Evolutionary conservation across 1,139 yeast genomes (phyloP), one percentile per base, ranked within the genome.

Genomic region (Hansenula lynferdii): DNA sequence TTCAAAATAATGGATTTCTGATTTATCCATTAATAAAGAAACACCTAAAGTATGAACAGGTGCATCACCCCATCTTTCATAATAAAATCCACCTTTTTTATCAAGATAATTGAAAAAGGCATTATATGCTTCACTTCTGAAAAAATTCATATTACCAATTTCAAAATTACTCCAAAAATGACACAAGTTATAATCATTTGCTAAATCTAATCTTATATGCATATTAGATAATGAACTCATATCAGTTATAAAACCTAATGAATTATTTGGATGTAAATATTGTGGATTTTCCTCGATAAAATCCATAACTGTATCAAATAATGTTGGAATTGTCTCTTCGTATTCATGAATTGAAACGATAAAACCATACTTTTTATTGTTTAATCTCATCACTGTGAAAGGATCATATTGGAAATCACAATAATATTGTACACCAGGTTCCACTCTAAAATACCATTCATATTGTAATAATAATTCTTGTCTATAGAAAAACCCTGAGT

Each of bases 41-140:
- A 81, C 75, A 0, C 80, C 97, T 25, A 90, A 73, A 0, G 96
- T 72, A 60, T 92, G 97, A 6, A 92, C 95, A 0, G 98, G 97
- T 0, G 97, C 97, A 64, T 92, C 98, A 5, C 98, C 98, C 98
- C 97, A 92, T 48, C 98, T 68, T 60, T 84, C 94, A 56, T 87
- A 87, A 58, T 85, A 85, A 54, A 90, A 89, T 0, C 96, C 97
- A 2, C 95, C 96, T 1, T 79, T 62, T 34, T 66, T 46, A 54
- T 87, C 94, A 40, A 90, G 65, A 57, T 69, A 72, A 16, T 85
- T 70, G 56, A 90, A 89, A 58, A 65, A 89, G n/a, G 69, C 71
- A 26, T 72, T 60, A 59, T 90, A 90, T 16, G 69, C 76, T 38
- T 82, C 74, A 37, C 89, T 72, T 44, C 96, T 67, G 65, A 83